Evolutionary conservation across 2,329 filamentous ascomycete genomes (phyloP), one percentile per base, ranked within the genome.

Genomic region (Thermothelomyces thermophilus): DNA sequence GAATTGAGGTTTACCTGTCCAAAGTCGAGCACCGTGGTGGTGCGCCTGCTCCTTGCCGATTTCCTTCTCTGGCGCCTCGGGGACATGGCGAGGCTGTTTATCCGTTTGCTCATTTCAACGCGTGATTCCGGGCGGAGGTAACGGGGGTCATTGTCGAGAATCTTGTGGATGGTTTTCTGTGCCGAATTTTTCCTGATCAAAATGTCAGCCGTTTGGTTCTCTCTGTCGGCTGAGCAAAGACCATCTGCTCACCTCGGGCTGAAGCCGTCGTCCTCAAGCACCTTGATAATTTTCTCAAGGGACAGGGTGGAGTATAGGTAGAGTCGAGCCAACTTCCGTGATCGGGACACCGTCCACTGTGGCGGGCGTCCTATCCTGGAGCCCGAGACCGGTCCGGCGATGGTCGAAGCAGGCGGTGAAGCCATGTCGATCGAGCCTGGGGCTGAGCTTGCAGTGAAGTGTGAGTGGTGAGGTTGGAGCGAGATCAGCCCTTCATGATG

Each of bases 101-200:
- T 68, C 24, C 76, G 75, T 28, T 70, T 69, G 39, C 66, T 66
- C 71, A 79, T 77, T 45, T 81, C 77, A 16, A 70, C 67, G 10
- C 71, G 66, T 31, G 67, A 71, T 52, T 70, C 72, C 1, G 78
- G 77, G 17, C 76, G 73, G 43, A 81, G 67, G 70, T 77, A 80
- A 60, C 78, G 71, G 26, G 77, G 75, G 33, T 82, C 75, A 53
- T 81, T 78, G 55, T 79, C 77, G 28, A 82, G 70, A 53, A 79
- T 71, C 7, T 68, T 66, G 47, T 76, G 75, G 55, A 81, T 72
- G 19, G 74, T 78, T 65, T 82, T 81, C 59, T 78, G 77, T 30
- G 74, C 77, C 24, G 78, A 80, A 57, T 80, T 77, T 57, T 74
- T 74, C 33, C 76, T 79, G 9, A 50, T 51, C 35, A 34, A 16